Base-by-base conservation (phyloP, 768 basidiomycete genomes). In the Clitopilus hobsonii region DNA sequence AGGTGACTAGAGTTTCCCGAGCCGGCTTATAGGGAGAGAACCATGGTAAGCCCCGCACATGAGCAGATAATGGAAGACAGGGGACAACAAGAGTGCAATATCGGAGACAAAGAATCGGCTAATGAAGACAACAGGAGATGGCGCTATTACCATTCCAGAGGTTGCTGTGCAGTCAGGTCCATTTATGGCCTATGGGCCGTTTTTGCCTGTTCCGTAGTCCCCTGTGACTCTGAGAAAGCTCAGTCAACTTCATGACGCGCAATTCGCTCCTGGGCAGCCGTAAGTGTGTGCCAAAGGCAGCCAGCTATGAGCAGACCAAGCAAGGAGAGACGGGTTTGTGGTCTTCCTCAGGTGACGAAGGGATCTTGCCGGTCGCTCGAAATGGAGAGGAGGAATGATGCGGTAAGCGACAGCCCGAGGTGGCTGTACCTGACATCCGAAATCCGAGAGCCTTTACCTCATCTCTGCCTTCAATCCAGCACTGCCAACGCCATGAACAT, bases 21-120 rank as follows among this genome's bases (percentile, higher is more conserved):
- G 22, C 41, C 41, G 41, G 41, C 22, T 45, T 45, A 45, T 45
- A 45, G 41, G 41, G 41, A 45, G 22, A 20, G 41, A 45, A 45
- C 41, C 41, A 45, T 45, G 41, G 41, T 45, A 45, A 45, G 22
- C 41, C n/a, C 41, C 41, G 41, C 41, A 45, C 22, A 45, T 45
- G 22, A 20, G 22, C 41, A 45, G 41, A 45, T 45, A 45, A 45
- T 20, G 41, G 41, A 45, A 45, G 41, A 45, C 41, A 45, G 41
- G 41, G 41, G 32, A 36, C 32, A 36, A 36, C 32, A 36, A 36
- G 32, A 36, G 29, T 6, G 32, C 2, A 18, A 8, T 18, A 45
- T 45, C 41, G 41, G 41, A 45, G 41, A 45, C 41, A 45, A 45
- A 45, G 41, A 45, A 45, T 45, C 41, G 41, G 41, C 41, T 45